Conservation (phyloP, 805 yeast species). For the Candida hungchunana region DNA sequence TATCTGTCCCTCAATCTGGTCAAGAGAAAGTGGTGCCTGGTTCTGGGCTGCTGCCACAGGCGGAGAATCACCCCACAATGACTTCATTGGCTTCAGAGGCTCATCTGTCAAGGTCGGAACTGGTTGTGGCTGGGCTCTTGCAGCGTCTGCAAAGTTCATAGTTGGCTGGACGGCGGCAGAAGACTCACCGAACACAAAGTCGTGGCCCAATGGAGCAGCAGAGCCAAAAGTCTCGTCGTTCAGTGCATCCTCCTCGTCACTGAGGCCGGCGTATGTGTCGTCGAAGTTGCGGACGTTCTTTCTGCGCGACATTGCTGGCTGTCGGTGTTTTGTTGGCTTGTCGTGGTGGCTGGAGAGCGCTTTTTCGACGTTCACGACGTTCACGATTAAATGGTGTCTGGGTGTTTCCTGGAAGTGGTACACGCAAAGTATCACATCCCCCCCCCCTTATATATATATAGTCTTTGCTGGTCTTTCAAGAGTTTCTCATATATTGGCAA, state of each 20-base stretch:
- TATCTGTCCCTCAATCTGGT: slow-evolving; percentile 75
- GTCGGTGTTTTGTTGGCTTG: too few species aligned
- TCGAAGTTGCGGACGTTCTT: slow-evolving; percentile 61
- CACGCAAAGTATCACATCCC: too few species aligned
- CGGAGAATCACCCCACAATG: slow-evolving; percentile 51
- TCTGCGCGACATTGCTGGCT: slow-evolving; percentile 20
- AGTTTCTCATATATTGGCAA: too few species aligned
- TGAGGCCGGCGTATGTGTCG: slow-evolving; percentile 73
- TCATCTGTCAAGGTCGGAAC: slow-evolving; percentile 27
- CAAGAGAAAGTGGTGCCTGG: slow-evolving; percentile 56
- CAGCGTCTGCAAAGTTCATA: slow-evolving; percentile 42
- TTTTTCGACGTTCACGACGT: too few species aligned
- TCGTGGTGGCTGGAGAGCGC: neutral
- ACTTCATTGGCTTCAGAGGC: slow-evolving; percentile 62
- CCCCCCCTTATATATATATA: too few species aligned
- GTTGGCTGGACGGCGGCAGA: slow-evolving; percentile 22
- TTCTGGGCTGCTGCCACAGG: slow-evolving; percentile 7
- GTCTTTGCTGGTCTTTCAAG: too few species aligned
- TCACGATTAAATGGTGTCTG: too few species aligned
- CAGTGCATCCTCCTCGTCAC: slow-evolving; percentile 74
- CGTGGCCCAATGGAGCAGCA: slow-evolving; percentile 48
- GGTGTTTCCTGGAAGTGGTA: too few species aligned
- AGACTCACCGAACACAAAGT: slow-evolving; percentile 56
- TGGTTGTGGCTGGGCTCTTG: slow-evolving; percentile 23
- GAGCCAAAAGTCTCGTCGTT: slow-evolving; percentile 79